Evolutionary conservation across 2,329 filamentous ascomycete genomes (phyloP), one percentile per base, ranked within the genome.

Genomic region (Apiospora hydei): DNA sequence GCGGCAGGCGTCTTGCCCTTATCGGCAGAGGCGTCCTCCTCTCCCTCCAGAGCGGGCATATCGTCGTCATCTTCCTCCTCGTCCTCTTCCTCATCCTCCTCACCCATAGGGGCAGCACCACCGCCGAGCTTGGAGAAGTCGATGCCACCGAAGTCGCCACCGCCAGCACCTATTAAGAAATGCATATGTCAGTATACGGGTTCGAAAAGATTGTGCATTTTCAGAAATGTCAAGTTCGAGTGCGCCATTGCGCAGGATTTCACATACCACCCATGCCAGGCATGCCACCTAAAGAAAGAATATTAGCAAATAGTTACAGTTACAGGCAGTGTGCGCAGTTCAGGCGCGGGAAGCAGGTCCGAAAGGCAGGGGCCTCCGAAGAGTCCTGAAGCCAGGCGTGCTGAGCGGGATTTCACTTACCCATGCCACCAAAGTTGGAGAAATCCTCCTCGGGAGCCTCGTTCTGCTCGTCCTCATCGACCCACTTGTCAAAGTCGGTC

Each of bases 401-500:
- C 21, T 11, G 4, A 5, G 51, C 6, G 51, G 24, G 24, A 57
- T 26, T 16, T 57, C 70, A 88, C 87, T 80, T 82, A 87, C 88
- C 88, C 89, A 91, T 93, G 75, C 90, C 90, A 72, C 88, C 90
- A 77, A 90, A 91, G 81, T 91, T 87, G 76, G 88, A 89, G 77
- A 91, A 85, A 83, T 98, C 95, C 71, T 97, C 95, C 76, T 97
- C 94, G 68, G 90, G 87, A 73, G 90, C 92, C 84, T 94, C 95
- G 81, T 98, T 93, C 87, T 99, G 96, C 90, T 99, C 96, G 82
- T 99, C 95, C 90, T 98, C 94, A 78, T 98, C 95, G 80, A 98
- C 94, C 95, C 95, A 98, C 93, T 98, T 98, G 88, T 98, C 95
- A 79, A 99, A 99, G 86, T 99, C 93, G 76, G 96, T 98, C 92